Percentiles rank a stretch among this genome's conserved stretches.
Conservation (phyloP, 768 basidiomycete species). For the Leccinum disarticulatum region DNA sequence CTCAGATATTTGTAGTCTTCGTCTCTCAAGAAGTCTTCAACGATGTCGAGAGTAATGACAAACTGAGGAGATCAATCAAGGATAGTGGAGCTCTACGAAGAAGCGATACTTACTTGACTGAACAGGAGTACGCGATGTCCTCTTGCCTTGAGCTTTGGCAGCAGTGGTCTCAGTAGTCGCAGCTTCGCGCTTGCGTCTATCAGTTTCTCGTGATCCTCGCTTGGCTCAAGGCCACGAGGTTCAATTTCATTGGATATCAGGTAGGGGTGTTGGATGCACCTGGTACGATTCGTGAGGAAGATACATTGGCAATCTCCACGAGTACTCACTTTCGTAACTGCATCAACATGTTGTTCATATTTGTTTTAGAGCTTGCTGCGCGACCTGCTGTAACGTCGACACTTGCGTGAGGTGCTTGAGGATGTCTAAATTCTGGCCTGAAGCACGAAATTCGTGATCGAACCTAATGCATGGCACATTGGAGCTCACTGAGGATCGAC, state of each 20-base stretch:
- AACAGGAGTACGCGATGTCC: slow-evolving; percentile 91
- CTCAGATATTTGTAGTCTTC: slow-evolving; percentile 81
- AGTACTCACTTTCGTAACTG: slow-evolving; percentile 74
- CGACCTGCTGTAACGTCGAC: slow-evolving; percentile 34
- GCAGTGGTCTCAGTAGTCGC: slow-evolving; percentile 67
- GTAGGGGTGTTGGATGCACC: slow-evolving; percentile 92
- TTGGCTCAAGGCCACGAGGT: slow-evolving; percentile 52
- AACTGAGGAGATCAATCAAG: slow-evolving; percentile 52
- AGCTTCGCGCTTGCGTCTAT: slow-evolving; percentile 87
- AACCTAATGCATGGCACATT: slow-evolving; percentile 13
- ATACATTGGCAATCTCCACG: neutral
- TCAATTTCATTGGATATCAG: slow-evolving; percentile 81
- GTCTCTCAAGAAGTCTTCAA: slow-evolving; percentile 86
- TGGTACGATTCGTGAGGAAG: slow-evolving; percentile 28
- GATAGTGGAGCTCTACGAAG: neutral
- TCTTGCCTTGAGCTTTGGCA: slow-evolving; percentile 80
- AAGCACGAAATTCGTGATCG: slow-evolving; percentile 7
- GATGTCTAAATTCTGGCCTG: slow-evolving; percentile 71
- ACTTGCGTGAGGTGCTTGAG: slow-evolving; percentile 58
- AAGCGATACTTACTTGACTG: slow-evolving; percentile 64
- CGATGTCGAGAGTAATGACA: slow-evolving; percentile 78
- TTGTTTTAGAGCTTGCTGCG: slow-evolving; percentile 43
- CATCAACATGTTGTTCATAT: slow-evolving; percentile 84
- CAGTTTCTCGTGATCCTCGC: slow-evolving; percentile 73
- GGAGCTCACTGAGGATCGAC: slow-evolving; percentile 66